A percentile compares a stretch with the other conserved stretches of the same genome.
phyloP scores from a whole-genome alignment of 192 early-diverging fungal species.

The Tieghemiomyces parasiticus region DNA sequence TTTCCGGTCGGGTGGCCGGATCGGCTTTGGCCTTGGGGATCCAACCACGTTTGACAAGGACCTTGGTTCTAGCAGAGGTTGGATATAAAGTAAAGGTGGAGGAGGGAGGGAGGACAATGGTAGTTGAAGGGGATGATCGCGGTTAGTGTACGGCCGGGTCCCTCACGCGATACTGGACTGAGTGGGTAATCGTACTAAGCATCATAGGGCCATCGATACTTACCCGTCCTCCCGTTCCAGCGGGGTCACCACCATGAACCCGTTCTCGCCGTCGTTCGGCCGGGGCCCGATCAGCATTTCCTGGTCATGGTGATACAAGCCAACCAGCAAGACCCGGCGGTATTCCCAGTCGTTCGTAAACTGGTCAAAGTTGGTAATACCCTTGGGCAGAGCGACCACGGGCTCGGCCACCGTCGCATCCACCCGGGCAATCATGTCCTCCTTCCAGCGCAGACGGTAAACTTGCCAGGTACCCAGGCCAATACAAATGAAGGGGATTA shows the following conservation, averaged over 20 bases:
- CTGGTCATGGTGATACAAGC: slow-evolving; percentile 48
- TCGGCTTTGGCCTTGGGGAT: slow-evolving; percentile 53
- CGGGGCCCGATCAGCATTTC: slow-evolving; percentile 78
- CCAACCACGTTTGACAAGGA: slow-evolving; percentile 85
- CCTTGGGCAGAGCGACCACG: slow-evolving; percentile 6
- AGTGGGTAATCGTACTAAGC: background rate
- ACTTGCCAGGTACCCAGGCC: slow-evolving; percentile 79
- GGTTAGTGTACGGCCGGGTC: background rate
- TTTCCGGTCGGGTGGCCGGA: slow-evolving; percentile 31
- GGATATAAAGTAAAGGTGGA: background rate
- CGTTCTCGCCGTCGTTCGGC: slow-evolving; percentile 47
- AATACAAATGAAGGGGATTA: slow-evolving; percentile 20
- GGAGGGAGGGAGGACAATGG: background rate
- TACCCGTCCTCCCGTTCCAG: slow-evolving; percentile 51
- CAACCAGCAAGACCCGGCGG: slow-evolving; percentile 52
- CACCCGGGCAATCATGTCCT: slow-evolving; percentile 43
- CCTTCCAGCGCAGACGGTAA: slow-evolving; percentile 78
- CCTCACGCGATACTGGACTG: background rate
- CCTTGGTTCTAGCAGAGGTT: slow-evolving; percentile 32
- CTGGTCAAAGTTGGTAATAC: background rate
- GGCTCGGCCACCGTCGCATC: background rate
- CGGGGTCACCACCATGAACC: slow-evolving; percentile 63
- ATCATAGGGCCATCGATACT: background rate
- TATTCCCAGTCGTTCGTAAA: slow-evolving; percentile 50
- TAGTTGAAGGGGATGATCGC: background rate